Evolutionary conservation across 2,329 filamentous ascomycete species (phyloP).

Genomic region (Cercospora janseana): DNA sequence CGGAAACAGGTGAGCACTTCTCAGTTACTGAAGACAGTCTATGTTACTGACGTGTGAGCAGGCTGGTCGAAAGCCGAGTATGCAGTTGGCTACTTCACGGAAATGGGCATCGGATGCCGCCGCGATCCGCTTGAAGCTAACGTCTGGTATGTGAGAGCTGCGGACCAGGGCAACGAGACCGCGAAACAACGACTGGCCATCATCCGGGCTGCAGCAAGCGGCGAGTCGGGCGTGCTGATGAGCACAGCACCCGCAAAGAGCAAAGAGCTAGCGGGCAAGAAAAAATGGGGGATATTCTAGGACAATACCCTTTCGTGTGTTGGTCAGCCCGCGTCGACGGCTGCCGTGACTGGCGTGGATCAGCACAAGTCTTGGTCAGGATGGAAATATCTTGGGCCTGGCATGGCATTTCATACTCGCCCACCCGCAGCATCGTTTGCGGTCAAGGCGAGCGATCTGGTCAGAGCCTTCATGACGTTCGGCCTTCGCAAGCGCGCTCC

Average conservation of each 20-base stretch:
- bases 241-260: constrained; percentile 34
- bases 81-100: constrained; percentile 92
- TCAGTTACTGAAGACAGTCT: constrained; percentile 6
- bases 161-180: constrained; percentile 84
- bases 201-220: constrained; percentile 77
- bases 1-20: constrained; percentile 71
- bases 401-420: no score
- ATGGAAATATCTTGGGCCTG: no score
- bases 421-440: no score
- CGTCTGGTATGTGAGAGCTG: constrained; percentile 96
- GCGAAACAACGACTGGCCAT: constrained; percentile 83
- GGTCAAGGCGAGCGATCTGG: not conserved
- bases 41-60: constrained; percentile 37
- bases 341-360: not conserved
- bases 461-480: not conserved
- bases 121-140: constrained; percentile 95
- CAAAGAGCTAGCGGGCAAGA: constrained; percentile 31
- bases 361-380: not conserved
- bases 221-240: constrained; percentile 47
- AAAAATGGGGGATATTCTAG: constrained; percentile 15
- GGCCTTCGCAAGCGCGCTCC: not conserved
- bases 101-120: constrained; percentile 95
- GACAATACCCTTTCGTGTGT: not conserved
- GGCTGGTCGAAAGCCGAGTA: constrained; percentile 76
- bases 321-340: not conserved